These are phyloP conservation scores for Candida vaughaniae DNA, from an alignment of 805 yeast species.

Conservation along the genomic window DNA sequence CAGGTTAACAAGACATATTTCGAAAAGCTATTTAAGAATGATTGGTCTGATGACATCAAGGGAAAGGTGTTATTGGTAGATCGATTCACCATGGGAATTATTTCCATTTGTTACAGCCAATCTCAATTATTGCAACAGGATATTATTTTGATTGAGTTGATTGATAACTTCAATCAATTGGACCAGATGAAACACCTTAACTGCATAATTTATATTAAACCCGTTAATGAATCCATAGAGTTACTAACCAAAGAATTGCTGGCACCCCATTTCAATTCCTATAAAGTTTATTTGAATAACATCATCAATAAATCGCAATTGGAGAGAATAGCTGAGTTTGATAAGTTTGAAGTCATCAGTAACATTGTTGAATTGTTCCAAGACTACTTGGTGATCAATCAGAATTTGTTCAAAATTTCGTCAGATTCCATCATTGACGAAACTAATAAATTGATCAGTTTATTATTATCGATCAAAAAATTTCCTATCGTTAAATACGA, in stretches of 20 bases:
- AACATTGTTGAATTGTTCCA: slow-evolving; percentile 81
- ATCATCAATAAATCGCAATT: slow-evolving; percentile 70
- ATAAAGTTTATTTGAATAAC: slow-evolving; percentile 78
- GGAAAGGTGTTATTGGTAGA: slow-evolving; percentile 70
- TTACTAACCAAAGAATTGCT: slow-evolving; percentile 63
- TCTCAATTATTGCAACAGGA: slow-evolving; percentile 78
- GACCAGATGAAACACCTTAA: slow-evolving; percentile 63
- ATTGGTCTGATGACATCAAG: slow-evolving; percentile 9
- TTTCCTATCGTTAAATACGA: slow-evolving; percentile 83
- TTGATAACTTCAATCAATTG: slow-evolving; percentile 60
- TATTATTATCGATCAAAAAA: slow-evolving; percentile 67
- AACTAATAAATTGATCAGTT: slow-evolving; percentile 44
- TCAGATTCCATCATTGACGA: slow-evolving; percentile 34
- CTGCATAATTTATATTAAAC: slow-evolving; percentile 78
- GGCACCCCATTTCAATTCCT: slow-evolving; percentile 75
- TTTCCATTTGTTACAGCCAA: slow-evolving; percentile 89
- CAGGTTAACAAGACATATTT: slow-evolving; percentile 32
- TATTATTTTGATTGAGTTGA: slow-evolving; percentile 72
- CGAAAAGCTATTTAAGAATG: slow-evolving; percentile 24
- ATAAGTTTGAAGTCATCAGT: slow-evolving; percentile 76
- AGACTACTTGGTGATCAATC: slow-evolving; percentile 75
- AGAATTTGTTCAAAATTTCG: slow-evolving; percentile 50
- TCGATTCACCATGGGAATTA: slow-evolving; percentile 71
- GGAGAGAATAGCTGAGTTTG: slow-evolving; percentile 87
- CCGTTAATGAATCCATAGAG: slow-evolving; percentile 63